These are phyloP conservation scores for Phytophthora citricola DNA, from an alignment of 352 stramenopile species.

Conservation along the genomic window DNA sequence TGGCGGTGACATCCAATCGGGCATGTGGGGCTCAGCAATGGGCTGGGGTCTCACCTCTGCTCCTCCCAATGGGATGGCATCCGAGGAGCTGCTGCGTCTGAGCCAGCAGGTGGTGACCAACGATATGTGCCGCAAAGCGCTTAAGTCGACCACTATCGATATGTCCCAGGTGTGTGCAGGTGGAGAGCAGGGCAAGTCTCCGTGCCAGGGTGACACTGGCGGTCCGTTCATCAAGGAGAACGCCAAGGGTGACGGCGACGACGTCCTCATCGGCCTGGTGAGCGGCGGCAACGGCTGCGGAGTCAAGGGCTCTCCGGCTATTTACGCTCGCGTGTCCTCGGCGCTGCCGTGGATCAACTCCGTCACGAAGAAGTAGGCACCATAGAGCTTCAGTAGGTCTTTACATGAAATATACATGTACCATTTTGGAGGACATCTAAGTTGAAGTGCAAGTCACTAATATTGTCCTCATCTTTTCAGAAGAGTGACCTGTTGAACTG, in stretches of 20 bases:
- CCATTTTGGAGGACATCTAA: too few relatives aligned
- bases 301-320: constrained; percentile 23
- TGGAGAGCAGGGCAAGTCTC: constrained; percentile 28
- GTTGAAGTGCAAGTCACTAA: constrained; percentile 6
- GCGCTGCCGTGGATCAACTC: constrained; percentile 29
- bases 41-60: constrained; percentile 31
- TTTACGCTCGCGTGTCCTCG: constrained; percentile 35
- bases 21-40: constrained; percentile 26
- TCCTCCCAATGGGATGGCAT: constrained; percentile 9
- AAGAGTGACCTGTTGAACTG: constrained; percentile 1
- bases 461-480: not conserved
- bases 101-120: constrained; percentile 21
- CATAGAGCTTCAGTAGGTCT: not conserved
- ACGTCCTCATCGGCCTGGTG: constrained; percentile 57
- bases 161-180: constrained; percentile 39
- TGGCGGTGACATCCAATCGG: constrained; percentile 14
- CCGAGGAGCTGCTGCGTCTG: constrained; percentile 20
- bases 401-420: too few relatives aligned
- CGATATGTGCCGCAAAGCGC: constrained; percentile 18
- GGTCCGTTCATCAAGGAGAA: constrained; percentile 39
- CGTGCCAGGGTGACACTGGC: constrained; percentile 44
- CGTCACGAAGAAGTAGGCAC: constrained; percentile 21
- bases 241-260: constrained; percentile 23
- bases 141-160: constrained; percentile 22
- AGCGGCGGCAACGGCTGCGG: constrained; percentile 51